These are phyloP conservation scores for Chamaenerion angustifolium DNA, from an alignment of 345 rosid genomes.

Conservation along the genomic window DNA sequence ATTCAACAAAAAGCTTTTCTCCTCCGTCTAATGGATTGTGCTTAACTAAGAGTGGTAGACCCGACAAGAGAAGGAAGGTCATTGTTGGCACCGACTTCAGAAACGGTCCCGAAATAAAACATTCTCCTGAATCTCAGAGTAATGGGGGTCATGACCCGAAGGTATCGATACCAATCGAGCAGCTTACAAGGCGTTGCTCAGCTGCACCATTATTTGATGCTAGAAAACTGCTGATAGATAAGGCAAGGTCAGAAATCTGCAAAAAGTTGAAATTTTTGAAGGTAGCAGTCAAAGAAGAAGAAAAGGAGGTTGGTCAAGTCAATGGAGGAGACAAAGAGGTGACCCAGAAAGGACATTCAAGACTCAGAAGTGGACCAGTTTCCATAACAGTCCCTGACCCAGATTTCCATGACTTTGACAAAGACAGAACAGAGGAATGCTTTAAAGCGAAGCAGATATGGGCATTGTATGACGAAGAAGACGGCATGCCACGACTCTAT, in stretches of 20 bases:
- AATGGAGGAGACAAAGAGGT: too few species aligned
- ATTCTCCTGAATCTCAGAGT: constrained; percentile 19
- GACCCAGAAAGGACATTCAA: too few species aligned
- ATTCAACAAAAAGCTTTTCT: constrained; percentile 20
- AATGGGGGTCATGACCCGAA: constrained; percentile 21
- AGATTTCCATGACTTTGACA: constrained; percentile 92
- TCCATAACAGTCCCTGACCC: constrained; percentile 79
- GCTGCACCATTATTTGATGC: constrained; percentile 62
- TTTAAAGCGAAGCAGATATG: constrained; percentile 88
- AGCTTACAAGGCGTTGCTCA: constrained; percentile 33
- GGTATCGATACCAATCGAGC: constrained; percentile 28
- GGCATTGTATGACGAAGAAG: constrained; percentile 95
- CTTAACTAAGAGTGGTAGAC: constrained; percentile 30
- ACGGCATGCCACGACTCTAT: constrained; percentile 94
- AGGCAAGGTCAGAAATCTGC: constrained; percentile 53
- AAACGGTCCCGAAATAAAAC: constrained; percentile 41
- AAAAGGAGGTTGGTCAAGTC: constrained; percentile 4
- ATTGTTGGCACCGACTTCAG: constrained; percentile 24
- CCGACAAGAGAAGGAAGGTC: constrained; percentile 75
- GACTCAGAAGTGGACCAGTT: constrained; percentile 25
- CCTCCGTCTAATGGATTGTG: constrained; percentile 16
- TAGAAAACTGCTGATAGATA: constrained; percentile 65
- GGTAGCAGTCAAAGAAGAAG: constrained; percentile 22
- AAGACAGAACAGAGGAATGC: constrained; percentile 80
- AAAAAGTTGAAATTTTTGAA: constrained; percentile 51